Conservation (phyloP, 768 basidiomycete genomes). For the Gymnopilus junonius region DNA sequence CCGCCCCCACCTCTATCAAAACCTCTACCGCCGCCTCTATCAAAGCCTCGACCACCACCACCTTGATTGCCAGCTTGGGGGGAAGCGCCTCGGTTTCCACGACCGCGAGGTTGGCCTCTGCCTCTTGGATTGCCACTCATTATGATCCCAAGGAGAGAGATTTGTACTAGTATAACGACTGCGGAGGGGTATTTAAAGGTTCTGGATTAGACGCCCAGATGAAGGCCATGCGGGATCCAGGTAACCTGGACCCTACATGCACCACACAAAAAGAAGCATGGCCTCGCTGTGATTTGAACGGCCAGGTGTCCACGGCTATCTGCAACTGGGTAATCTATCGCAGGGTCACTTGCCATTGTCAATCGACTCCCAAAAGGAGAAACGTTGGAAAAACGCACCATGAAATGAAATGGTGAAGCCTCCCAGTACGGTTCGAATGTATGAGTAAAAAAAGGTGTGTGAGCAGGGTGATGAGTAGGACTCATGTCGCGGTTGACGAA, state of each 20-base stretch:
- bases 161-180: neutral
- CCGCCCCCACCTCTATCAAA: constrained; percentile 2
- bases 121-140: constrained; percentile 32
- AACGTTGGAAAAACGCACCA: no score
- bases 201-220: constrained; percentile 9
- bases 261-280: neutral
- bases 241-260: no score
- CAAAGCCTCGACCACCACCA: neutral
- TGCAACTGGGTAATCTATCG: no score
- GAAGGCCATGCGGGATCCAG: constrained; percentile 1
- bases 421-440: no score
- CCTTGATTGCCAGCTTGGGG: neutral
- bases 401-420: no score
- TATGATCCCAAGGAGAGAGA: constrained; percentile 11
- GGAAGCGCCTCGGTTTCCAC: constrained; percentile 22
- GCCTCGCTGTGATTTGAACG: neutral
- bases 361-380: no score
- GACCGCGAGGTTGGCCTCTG: constrained; percentile 26
- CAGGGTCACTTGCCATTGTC: no score
- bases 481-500: no score
- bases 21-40: constrained; percentile 21
- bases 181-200: neutral
- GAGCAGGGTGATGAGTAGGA: no score
- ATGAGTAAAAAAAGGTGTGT: no score
- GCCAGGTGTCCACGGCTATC: no score